A percentile compares a stretch with the other conserved stretches of the same genome.
phyloP scores from a whole-genome alignment of 1,139 yeast genomes.

The Blastobotrys aristatus region DNA sequence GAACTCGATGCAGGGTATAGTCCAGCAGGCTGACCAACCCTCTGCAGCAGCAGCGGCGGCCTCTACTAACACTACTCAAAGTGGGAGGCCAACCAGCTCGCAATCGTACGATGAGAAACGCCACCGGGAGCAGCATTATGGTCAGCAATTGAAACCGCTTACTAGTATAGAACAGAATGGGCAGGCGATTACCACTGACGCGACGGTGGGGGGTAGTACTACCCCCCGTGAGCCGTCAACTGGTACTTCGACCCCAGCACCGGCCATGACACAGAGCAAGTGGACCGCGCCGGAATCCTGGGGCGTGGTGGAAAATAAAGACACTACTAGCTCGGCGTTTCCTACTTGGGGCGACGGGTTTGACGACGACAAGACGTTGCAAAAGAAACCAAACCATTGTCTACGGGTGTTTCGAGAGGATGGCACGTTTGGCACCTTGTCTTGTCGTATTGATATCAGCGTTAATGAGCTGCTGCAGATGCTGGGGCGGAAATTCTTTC shows the following conservation, averaged over 20 bases:
- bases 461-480: slow-evolving; percentile 67
- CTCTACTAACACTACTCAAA: neutral
- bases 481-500: slow-evolving; percentile 70
- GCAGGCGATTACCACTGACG: slow-evolving; percentile 10
- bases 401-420: slow-evolving; percentile 73
- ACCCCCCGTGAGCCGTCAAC: neutral
- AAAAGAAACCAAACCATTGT: slow-evolving; percentile 35
- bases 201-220: neutral
- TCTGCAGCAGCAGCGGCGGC: neutral
- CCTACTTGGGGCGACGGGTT: slow-evolving; percentile 16
- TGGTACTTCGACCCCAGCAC: slow-evolving; percentile 11
- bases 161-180: neutral
- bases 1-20: slow-evolving; percentile 50
- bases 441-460: slow-evolving; percentile 70
- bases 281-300: slow-evolving; percentile 80
- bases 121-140: neutral
- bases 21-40: slow-evolving; percentile 26
- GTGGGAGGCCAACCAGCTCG: neutral
- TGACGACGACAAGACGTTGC: slow-evolving; percentile 11
- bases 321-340: neutral
- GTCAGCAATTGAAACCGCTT: too few species aligned
- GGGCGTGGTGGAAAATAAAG: slow-evolving; percentile 48
- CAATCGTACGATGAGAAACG: neutral
- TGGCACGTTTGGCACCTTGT: slow-evolving; percentile 74
- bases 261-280: slow-evolving; percentile 21